These are phyloP conservation scores for Colletotrichum sp. DNA, from an alignment of 2,329 filamentous ascomycete species.

Conservation along the genomic window DNA sequence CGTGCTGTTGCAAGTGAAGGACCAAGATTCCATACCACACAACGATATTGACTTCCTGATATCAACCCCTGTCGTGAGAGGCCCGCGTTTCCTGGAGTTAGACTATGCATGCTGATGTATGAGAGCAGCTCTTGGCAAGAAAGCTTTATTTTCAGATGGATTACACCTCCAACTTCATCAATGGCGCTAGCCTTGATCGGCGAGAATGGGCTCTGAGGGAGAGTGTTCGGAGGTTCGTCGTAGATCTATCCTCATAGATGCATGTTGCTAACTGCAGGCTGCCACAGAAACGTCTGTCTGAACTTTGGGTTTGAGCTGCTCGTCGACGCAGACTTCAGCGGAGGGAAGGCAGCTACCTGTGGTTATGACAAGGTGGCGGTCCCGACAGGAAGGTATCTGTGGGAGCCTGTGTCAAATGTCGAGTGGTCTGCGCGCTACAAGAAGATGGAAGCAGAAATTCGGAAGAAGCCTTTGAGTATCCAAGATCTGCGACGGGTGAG, in stretches of 20 bases:
- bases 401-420: neutral
- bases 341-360: neutral
- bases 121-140: neutral
- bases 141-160: neutral
- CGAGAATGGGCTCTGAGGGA: neutral
- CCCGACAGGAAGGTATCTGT: neutral
- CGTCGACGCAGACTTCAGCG: neutral
- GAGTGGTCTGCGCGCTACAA: slow-evolving; percentile 6
- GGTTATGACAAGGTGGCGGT: neutral
- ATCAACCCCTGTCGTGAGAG: neutral
- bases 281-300: neutral
- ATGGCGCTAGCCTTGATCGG: neutral
- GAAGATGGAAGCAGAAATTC: neutral
- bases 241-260: no score
- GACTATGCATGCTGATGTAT: neutral
- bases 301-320: slow-evolving; percentile 4
- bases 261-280: neutral
- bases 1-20: neutral
- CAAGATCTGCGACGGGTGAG: neutral
- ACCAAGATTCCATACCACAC: neutral
- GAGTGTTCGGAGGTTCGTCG: neutral
- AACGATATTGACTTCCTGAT: neutral
- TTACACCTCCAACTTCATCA: neutral
- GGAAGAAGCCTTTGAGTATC: neutral
- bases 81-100: neutral